phyloP scores from a whole-genome alignment of 768 basidiomycete genomes.

The Calocera viscosa region DNA sequence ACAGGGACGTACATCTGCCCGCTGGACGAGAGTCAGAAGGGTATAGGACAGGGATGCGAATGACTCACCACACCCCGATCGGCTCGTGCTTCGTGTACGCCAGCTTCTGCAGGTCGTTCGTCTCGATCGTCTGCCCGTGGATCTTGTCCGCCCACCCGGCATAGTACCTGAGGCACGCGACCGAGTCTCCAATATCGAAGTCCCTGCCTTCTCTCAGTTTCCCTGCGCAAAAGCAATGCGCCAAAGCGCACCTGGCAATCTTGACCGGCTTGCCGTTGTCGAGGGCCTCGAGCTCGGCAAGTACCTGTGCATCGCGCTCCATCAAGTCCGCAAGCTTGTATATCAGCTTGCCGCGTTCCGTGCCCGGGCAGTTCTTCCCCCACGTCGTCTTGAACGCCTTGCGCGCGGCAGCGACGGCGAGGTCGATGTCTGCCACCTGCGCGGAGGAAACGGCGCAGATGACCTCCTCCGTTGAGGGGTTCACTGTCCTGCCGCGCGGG shows the following conservation, averaged over 20 bases:
- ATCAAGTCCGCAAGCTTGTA: constrained; percentile 84
- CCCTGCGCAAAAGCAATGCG: too few relatives aligned
- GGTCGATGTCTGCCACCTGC: constrained; percentile 59
- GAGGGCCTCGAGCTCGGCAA: constrained; percentile 72
- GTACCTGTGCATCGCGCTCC: constrained; percentile 66
- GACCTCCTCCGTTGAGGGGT: constrained; percentile 67
- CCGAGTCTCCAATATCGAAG: constrained; percentile 64
- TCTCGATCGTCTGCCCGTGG: constrained; percentile 69
- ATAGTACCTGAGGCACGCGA: constrained; percentile 77
- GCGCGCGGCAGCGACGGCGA: constrained; percentile 71
- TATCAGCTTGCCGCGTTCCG: constrained; percentile 65
- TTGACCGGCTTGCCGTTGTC: constrained; percentile 88
- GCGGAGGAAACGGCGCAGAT: constrained; percentile 60
- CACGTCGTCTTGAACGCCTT: constrained; percentile 73
- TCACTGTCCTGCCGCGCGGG: constrained; percentile 42
- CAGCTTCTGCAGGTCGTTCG: constrained; percentile 61
- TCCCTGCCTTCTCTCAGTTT: too few relatives aligned
- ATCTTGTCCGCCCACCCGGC: constrained; percentile 97
- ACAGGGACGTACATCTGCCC: constrained; percentile 60
- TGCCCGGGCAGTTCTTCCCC: constrained; percentile 77
- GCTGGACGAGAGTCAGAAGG: constrained; percentile 21
- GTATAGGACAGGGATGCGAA: neutral
- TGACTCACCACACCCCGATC: constrained; percentile 54
- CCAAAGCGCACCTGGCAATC: constrained; percentile 33
- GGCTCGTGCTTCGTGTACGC: constrained; percentile 83